A percentile compares a stretch with the other conserved stretches of the same genome.
Evolutionary conservation across 2,329 filamentous ascomycete genomes (phyloP).

Genomic region (Colletotrichum eleusines): DNA sequence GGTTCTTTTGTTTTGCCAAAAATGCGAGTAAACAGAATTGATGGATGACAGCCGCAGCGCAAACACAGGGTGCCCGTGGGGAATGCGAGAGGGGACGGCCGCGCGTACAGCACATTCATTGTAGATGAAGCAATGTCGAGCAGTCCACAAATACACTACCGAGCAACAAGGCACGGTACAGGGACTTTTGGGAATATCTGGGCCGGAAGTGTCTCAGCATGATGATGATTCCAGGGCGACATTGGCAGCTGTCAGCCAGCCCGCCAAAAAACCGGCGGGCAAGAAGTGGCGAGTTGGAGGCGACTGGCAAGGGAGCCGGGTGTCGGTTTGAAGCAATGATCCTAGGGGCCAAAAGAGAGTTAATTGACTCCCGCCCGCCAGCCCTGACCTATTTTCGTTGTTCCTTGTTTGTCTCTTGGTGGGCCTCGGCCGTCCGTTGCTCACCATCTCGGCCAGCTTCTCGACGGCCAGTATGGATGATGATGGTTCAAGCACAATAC

Average conservation of each 20-base stretch:
- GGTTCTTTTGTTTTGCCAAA: too few species aligned
- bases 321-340: constrained; percentile 10
- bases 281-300: background rate
- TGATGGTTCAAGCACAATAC: background rate
- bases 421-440: background rate
- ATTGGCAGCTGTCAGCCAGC: constrained; percentile 4
- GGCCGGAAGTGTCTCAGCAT: background rate
- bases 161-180: background rate
- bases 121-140: constrained; percentile 31
- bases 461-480: background rate
- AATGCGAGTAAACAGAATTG: background rate
- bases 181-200: background rate
- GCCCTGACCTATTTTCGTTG: constrained; percentile 34
- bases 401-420: constrained; percentile 4
- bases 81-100: background rate
- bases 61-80: background rate
- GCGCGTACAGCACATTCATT: too few species aligned
- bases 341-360: constrained; percentile 31
- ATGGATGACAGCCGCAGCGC: background rate
- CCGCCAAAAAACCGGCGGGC: too few species aligned
- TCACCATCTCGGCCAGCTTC: background rate
- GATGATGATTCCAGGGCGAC: background rate
- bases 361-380: constrained; percentile 26
- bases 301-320: background rate
- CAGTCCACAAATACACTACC: constrained; percentile 17